phyloP scores from a whole-genome alignment of 73 alveolate genomes.

The Stentor roeselii region DNA sequence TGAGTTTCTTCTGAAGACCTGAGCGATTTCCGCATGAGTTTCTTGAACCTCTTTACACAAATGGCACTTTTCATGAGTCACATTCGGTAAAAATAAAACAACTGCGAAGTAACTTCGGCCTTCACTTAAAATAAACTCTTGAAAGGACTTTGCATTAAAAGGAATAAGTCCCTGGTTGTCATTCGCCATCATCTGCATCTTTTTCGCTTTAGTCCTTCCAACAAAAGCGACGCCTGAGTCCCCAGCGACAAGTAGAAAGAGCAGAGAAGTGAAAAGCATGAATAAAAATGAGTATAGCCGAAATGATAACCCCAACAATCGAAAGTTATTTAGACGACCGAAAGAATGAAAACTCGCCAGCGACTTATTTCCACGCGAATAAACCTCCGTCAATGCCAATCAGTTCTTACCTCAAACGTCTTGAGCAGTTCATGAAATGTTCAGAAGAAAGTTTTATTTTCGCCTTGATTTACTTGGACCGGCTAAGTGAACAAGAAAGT shows the following conservation, averaged over 20 bases:
- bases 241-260: not conserved
- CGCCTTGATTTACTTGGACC: conserved; percentile 60
- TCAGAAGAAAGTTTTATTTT: conserved; percentile 51
- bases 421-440: conserved; percentile 57
- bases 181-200: not conserved
- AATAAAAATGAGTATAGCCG: not conserved
- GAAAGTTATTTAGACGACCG: not conserved
- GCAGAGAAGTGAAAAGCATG: not conserved
- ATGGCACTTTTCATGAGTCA: not conserved
- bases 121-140: not conserved
- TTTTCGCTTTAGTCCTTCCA: not conserved
- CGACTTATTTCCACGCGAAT: not conserved
- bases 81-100: not conserved
- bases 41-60: not conserved
- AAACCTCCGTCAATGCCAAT: conserved; percentile 59
- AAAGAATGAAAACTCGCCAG: not conserved
- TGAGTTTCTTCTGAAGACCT: not conserved
- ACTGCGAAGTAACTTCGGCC: not conserved
- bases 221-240: not conserved
- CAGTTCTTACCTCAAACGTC: conserved; percentile 49
- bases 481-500: conserved; percentile 43
- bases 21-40: not conserved
- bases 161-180: not conserved
- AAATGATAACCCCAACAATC: not conserved
- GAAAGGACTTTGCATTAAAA: not conserved